phyloP scores from a whole-genome alignment of 192 early-diverging fungal species.

The Coemansia sp. region DNA sequence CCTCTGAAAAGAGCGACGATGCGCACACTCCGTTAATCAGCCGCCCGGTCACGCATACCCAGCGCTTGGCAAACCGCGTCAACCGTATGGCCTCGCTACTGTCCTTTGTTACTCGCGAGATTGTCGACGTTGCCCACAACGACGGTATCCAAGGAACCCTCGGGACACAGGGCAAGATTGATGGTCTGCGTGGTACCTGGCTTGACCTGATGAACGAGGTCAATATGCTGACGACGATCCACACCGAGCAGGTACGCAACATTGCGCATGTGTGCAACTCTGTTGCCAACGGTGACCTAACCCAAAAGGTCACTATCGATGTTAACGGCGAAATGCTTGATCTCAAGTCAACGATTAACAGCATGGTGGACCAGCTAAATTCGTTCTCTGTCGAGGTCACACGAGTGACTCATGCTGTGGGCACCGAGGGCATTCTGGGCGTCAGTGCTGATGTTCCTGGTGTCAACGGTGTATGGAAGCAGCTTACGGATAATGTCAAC shows the following conservation, averaged over 20 bases:
- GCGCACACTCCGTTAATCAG: slow-evolving; percentile 34
- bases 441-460: slow-evolving; percentile 59
- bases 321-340: slow-evolving; percentile 65
- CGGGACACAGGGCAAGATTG: slow-evolving; percentile 64
- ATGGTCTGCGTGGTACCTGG: slow-evolving; percentile 65
- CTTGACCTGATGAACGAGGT: slow-evolving; percentile 66
- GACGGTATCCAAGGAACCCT: slow-evolving; percentile 69
- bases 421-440: slow-evolving; percentile 57
- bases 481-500: slow-evolving; percentile 67
- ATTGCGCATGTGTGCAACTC: slow-evolving; percentile 64
- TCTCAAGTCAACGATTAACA: slow-evolving; percentile 66
- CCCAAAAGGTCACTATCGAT: slow-evolving; percentile 58
- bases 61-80: slow-evolving; percentile 48
- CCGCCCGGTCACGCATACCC: slow-evolving; percentile 39
- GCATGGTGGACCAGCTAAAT: slow-evolving; percentile 61
- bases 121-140: slow-evolving; percentile 68
- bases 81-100: slow-evolving; percentile 55
- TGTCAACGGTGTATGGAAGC: slow-evolving; percentile 69
- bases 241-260: slow-evolving; percentile 67
- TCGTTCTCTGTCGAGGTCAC: slow-evolving; percentile 59
- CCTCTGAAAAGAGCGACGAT: background rate
- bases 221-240: slow-evolving; percentile 62
- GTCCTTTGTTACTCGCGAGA: slow-evolving; percentile 54
- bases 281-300: slow-evolving; percentile 62
- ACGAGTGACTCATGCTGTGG: slow-evolving; percentile 60